These are phyloP conservation scores for Pseudodiploospora longispora DNA, from an alignment of 2,329 filamentous ascomycete genomes.

Conservation along the genomic window DNA sequence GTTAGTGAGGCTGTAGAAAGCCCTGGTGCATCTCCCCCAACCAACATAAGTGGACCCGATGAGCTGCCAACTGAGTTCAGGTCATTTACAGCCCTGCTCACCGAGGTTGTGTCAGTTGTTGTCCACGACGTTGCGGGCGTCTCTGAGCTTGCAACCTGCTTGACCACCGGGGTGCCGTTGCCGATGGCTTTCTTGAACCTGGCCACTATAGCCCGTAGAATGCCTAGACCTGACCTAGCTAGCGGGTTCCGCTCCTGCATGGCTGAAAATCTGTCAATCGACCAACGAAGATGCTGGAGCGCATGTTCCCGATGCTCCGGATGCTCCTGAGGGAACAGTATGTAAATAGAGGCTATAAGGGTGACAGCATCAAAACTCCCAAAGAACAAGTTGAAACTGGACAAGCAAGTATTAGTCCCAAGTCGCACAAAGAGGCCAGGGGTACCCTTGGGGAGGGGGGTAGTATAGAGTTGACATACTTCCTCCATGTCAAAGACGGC, in stretches of 20 bases:
- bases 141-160: conserved; percentile 10
- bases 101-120: conserved; percentile 9
- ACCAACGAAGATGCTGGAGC: conserved; percentile 51
- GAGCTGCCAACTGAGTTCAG: not conserved
- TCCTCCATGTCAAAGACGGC: conserved; percentile 40
- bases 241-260: conserved; percentile 47
- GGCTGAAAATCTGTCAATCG: conserved; percentile 48
- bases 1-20: not conserved
- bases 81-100: not conserved
- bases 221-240: conserved; percentile 45
- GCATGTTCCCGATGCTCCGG: conserved; percentile 36
- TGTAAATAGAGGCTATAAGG: conserved; percentile 52
- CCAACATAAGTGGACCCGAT: conserved; percentile 3
- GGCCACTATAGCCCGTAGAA: conserved; percentile 46
- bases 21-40: conserved; percentile 8
- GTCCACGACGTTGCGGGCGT: conserved; percentile 8
- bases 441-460: not conserved
- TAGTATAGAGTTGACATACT: conserved; percentile 17
- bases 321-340: conserved; percentile 51
- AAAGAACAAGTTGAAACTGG: conserved; percentile 48
- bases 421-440: not conserved
- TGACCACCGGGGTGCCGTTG: conserved; percentile 13
- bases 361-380: conserved; percentile 58
- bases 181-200: conserved; percentile 45
- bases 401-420: not conserved